Conservation (phyloP, 768 basidiomycete genomes). For the Asterophora lycoperdoides region DNA sequence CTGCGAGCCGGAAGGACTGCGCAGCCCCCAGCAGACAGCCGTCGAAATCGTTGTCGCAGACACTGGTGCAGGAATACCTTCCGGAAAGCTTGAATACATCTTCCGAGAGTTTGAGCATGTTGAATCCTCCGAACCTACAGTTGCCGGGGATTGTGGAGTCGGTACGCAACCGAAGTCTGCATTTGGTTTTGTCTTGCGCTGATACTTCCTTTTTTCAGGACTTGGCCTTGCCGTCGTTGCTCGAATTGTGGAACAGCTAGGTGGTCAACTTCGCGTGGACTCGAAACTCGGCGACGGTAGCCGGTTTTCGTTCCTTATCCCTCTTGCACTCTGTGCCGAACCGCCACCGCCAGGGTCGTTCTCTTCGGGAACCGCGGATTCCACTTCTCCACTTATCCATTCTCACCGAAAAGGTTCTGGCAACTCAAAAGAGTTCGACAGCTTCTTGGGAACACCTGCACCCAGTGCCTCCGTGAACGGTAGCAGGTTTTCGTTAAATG, state of each 20-base stretch:
- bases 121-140: constrained; percentile 44
- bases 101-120: constrained; percentile 81
- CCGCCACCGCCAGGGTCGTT: constrained; percentile 7
- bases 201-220: constrained; percentile 30
- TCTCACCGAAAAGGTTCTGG: constrained; percentile 26
- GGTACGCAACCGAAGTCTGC: constrained; percentile 27
- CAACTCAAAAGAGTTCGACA: constrained; percentile 34
- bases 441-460: constrained; percentile 36
- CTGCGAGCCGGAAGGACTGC: constrained; percentile 48
- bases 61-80: constrained; percentile 67
- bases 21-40: constrained; percentile 41
- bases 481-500: background rate
- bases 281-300: constrained; percentile 65
- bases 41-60: constrained; percentile 72
- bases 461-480: constrained; percentile 1
- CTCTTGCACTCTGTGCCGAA: constrained; percentile 42
- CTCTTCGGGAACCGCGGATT: constrained; percentile 17
- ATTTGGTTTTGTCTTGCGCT: background rate
- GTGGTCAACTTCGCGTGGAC: constrained; percentile 75
- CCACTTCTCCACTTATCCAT: constrained; percentile 20
- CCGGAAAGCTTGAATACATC: constrained; percentile 64
- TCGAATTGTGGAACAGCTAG: constrained; percentile 73
- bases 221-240: constrained; percentile 80
- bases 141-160: constrained; percentile 38
- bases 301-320: constrained; percentile 68